phyloP scores from a whole-genome alignment of 305 asterid species.

The Vinca major region DNA sequence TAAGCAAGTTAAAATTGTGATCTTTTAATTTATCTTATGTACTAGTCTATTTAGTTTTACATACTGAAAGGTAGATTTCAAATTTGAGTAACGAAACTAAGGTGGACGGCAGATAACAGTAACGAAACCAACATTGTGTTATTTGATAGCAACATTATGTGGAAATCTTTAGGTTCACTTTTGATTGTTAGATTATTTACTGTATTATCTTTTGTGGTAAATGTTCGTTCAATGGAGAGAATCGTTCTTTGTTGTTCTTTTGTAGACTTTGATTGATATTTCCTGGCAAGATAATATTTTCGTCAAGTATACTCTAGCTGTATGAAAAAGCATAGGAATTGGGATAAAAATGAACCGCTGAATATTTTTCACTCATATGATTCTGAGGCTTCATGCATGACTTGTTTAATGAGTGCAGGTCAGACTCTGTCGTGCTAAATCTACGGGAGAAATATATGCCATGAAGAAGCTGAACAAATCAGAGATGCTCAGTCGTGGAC shows the following conservation, averaged over 20 bases:
- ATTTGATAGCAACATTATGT: too few relatives aligned
- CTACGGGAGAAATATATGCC: constrained; percentile 77
- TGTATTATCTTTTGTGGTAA: background rate
- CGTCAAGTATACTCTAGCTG: background rate
- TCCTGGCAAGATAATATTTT: too few relatives aligned
- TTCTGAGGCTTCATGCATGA: constrained; percentile 12
- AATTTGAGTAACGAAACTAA: too few relatives aligned
- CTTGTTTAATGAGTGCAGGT: constrained; percentile 48
- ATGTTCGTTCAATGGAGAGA: background rate
- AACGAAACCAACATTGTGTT: too few relatives aligned
- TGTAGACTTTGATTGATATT: background rate
- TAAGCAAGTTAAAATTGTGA: background rate
- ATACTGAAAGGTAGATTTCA: background rate
- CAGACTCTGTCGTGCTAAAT: constrained; percentile 72
- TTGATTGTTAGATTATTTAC: background rate
- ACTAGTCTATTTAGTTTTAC: background rate
- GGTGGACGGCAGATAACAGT: too few relatives aligned
- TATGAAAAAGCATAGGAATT: background rate
- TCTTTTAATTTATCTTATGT: background rate
- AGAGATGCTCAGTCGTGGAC: constrained; percentile 94
- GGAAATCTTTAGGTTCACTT: background rate
- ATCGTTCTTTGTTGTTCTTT: background rate
- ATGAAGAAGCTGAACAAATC: constrained; percentile 93
- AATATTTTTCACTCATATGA: background rate
- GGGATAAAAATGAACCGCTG: background rate